phyloP scores from a whole-genome alignment of 1,284 basidiomycete genomes.

The Inonotus obliquus region DNA sequence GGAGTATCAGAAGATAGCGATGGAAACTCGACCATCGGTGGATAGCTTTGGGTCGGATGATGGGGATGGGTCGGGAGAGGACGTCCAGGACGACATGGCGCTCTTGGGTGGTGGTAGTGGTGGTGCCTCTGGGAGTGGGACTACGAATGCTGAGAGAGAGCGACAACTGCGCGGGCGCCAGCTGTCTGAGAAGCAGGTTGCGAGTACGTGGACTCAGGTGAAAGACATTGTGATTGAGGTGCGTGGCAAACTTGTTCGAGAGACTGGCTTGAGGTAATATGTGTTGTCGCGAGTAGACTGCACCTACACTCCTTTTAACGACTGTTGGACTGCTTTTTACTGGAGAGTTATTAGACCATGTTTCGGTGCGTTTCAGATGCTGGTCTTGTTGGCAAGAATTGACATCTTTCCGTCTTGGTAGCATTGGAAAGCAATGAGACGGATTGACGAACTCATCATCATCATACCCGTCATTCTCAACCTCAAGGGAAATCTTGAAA shows the following conservation, averaged over 20 bases:
- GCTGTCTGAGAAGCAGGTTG: conserved; percentile 3
- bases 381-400: neutral
- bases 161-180: conserved; percentile 15
- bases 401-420: conserved; percentile 27
- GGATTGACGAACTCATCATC: conserved; percentile 94
- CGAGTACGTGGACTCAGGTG: conserved; percentile 45
- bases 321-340: conserved; percentile 78
- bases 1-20: neutral
- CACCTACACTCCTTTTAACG: conserved; percentile 68
- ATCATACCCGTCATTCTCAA: conserved; percentile 94
- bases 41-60: conserved; percentile 16
- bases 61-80: conserved; percentile 1
- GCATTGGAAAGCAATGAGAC: conserved; percentile 86
- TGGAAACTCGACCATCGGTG: neutral
- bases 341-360: conserved; percentile 82
- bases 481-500: conserved; percentile 95
- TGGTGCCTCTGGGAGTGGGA: neutral
- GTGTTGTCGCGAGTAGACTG: conserved; percentile 46
- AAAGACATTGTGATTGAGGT: conserved; percentile 65
- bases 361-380: conserved; percentile 55
- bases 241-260: conserved; percentile 21
- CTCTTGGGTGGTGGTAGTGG: conserved; percentile 6
- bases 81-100: conserved; percentile 15
- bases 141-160: neutral
- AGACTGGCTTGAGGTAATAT: neutral